A percentile compares a stretch with the other conserved stretches of the same genome.
These are phyloP conservation scores for Xylariales sp. DNA, from an alignment of 2,329 filamentous ascomycete species.

Conservation along the genomic window DNA sequence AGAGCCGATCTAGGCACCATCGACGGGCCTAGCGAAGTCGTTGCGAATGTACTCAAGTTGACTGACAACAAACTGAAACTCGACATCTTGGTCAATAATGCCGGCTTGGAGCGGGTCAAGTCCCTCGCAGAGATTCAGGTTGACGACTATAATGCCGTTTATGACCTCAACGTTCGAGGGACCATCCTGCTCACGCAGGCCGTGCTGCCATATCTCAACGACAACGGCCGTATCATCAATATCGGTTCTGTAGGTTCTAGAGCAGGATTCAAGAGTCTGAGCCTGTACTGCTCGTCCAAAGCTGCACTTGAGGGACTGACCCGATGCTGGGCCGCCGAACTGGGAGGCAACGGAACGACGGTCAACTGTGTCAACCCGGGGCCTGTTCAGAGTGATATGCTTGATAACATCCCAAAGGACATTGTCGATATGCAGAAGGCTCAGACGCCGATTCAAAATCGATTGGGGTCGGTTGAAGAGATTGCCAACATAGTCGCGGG, in stretches of 20 bases:
- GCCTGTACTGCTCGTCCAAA: conserved; percentile 53
- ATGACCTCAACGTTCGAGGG: conserved; percentile 52
- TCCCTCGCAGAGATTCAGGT: conserved; percentile 36
- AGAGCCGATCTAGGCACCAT: conserved; percentile 20
- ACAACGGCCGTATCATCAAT: conserved; percentile 50
- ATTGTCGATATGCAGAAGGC: conserved; percentile 45
- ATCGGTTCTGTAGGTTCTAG: conserved; percentile 51
- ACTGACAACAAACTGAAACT: conserved; percentile 13
- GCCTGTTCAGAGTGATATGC: conserved; percentile 53
- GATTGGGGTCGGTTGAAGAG: conserved; percentile 48
- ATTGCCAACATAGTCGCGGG: conserved; percentile 52
- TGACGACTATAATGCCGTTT: conserved; percentile 49
- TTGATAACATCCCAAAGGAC: conserved; percentile 45
- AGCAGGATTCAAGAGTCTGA: conserved; percentile 37
- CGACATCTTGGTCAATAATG: conserved; percentile 35
- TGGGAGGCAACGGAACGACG: conserved; percentile 52
- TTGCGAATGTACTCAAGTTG: conserved; percentile 22
- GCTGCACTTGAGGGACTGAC: conserved; percentile 58
- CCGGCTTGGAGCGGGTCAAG: conserved; percentile 30
- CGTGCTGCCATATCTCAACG: conserved; percentile 44
- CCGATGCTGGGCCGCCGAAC: conserved; percentile 52
- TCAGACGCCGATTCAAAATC: conserved; percentile 44
- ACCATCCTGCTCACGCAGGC: conserved; percentile 49
- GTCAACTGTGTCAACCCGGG: conserved; percentile 59
- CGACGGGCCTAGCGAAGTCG: conserved; percentile 16